These are phyloP conservation scores for Dactylellina leptospora DNA, from an alignment of 2,329 filamentous ascomycete genomes.

Conservation along the genomic window DNA sequence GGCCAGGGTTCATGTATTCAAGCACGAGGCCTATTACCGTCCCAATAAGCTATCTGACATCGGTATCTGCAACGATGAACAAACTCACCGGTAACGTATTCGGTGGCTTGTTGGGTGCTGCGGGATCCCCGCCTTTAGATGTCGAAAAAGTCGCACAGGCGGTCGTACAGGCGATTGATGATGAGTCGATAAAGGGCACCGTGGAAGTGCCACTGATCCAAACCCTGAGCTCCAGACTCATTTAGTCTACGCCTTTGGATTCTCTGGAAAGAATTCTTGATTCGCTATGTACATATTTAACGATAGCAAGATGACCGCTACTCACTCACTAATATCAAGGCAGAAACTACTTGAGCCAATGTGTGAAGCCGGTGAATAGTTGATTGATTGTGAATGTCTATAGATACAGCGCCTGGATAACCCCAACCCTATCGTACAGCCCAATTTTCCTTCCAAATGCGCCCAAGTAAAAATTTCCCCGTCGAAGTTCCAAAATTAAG, in stretches of 20 bases:
- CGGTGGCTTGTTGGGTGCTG: slow-evolving; percentile 77
- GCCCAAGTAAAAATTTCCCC: not conserved
- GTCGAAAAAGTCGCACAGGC: slow-evolving; percentile 88
- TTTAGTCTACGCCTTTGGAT: not conserved
- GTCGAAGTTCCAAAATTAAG: not conserved
- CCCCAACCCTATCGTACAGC: slow-evolving; percentile 7
- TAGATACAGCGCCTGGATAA: slow-evolving; percentile 4
- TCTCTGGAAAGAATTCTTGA: not conserved
- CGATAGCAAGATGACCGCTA: not conserved
- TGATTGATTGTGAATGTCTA: not conserved
- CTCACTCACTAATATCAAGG: not conserved
- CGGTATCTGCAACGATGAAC: slow-evolving; percentile 79
- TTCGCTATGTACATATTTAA: not conserved
- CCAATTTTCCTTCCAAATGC: slow-evolving; percentile 5
- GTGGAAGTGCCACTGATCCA: slow-evolving; percentile 84
- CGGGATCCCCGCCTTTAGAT: slow-evolving; percentile 84
- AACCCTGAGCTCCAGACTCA: slow-evolving; percentile 47
- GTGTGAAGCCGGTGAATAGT: not conserved
- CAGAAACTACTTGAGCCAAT: not conserved
- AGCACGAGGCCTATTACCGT: slow-evolving; percentile 80
- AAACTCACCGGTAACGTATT: slow-evolving; percentile 77
- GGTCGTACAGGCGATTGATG: slow-evolving; percentile 83
- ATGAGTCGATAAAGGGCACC: slow-evolving; percentile 75
- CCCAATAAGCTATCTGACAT: slow-evolving; percentile 80
- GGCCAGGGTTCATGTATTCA: slow-evolving; percentile 86